Percentiles rank a stretch among this genome's conserved stretches.
Conservation (phyloP, 1,139 yeast species). For the Meyerozyma smithsonii region DNA sequence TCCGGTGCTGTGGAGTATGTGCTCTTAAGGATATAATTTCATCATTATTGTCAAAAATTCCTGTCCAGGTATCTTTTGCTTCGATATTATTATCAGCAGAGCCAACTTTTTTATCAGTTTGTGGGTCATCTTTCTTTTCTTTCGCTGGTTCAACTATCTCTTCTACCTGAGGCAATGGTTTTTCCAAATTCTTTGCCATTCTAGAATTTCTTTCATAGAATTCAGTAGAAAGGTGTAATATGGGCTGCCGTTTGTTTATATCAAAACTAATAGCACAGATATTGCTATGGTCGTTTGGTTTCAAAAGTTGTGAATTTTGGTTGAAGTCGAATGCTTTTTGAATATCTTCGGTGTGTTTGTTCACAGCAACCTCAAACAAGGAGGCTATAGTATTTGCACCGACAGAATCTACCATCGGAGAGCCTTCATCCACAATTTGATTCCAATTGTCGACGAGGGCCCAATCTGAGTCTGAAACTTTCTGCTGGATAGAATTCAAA, state of each 20-base stretch:
- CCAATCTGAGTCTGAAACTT: conserved; percentile 1
- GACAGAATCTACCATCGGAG: background rate
- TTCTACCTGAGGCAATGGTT: background rate
- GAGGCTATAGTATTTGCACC: background rate
- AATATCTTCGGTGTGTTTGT: background rate
- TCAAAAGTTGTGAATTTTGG: background rate
- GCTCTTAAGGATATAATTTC: background rate
- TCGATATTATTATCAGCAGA: too few relatives aligned
- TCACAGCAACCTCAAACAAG: background rate
- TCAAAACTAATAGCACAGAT: background rate
- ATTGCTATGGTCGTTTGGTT: background rate
- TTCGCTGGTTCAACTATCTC: background rate
- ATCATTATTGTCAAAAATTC: background rate
- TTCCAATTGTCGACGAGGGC: background rate
- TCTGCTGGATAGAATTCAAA: background rate
- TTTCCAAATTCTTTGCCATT: background rate
- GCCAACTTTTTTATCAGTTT: background rate
- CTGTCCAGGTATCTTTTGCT: too few relatives aligned
- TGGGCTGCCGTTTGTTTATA: background rate
- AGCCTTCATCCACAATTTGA: background rate
- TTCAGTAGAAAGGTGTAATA: background rate
- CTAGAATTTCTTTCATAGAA: background rate
- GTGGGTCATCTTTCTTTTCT: background rate
- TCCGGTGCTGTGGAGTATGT: background rate
- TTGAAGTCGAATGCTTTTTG: background rate